phyloP scores from a whole-genome alignment of 495 filamentous ascomycete genomes.

The Usnea hakonensis region DNA sequence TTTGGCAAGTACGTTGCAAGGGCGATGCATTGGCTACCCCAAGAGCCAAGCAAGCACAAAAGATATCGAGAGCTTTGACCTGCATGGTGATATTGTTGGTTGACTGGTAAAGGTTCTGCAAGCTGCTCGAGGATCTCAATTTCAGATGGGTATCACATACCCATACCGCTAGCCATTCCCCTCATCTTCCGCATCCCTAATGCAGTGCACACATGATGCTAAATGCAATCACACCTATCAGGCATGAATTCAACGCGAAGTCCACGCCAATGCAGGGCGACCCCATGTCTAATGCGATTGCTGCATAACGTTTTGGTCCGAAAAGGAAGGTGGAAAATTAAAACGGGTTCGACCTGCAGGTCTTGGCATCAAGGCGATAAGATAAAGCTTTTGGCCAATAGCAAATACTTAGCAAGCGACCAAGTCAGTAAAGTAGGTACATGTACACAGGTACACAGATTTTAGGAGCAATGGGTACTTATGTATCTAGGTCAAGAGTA shows the following conservation, averaged over 20 bases:
- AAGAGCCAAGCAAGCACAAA: neutral
- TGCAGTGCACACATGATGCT: neutral
- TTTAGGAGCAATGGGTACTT: no score
- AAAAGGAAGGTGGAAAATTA: neutral
- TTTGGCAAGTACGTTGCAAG: conserved; percentile 30
- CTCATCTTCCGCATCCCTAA: neutral
- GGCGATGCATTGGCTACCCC: conserved; percentile 11
- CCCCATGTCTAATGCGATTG: neutral
- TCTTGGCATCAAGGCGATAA: neutral
- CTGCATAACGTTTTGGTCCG: neutral
- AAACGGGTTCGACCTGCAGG: neutral
- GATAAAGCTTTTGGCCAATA: no score
- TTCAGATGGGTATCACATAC: neutral
- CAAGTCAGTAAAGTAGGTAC: no score
- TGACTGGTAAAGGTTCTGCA: conserved; percentile 1
- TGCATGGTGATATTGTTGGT: conserved; percentile 10
- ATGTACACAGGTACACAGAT: no score
- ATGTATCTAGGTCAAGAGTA: neutral
- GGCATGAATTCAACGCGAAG: neutral
- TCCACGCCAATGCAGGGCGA: neutral
- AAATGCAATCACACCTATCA: neutral
- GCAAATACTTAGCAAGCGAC: neutral
- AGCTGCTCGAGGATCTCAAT: neutral
- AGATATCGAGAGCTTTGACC: neutral
- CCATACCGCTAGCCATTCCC: conserved; percentile 1